phyloP scores from a whole-genome alignment of 805 yeast genomes.

The Saccharomycopsis oosterbeekiorum region DNA sequence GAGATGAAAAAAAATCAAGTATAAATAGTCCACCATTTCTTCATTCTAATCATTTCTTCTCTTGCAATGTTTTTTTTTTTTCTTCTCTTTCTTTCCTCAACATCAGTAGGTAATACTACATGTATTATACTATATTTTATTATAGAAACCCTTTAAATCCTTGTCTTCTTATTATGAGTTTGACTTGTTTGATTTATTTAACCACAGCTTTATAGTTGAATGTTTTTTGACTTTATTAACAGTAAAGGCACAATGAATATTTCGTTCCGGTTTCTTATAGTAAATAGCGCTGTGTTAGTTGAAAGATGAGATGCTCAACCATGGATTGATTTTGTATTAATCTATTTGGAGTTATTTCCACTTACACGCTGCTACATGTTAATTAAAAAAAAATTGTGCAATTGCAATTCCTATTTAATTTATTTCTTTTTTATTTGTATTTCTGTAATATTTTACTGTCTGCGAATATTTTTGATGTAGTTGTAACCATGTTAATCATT shows the following conservation, averaged over 20 bases:
- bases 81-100: conserved; percentile 11
- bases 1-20: background rate
- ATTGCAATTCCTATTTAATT: too few species aligned
- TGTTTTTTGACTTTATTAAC: conserved; percentile 20
- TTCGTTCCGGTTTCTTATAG: conserved; percentile 21
- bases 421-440: too few species aligned
- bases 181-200: conserved; percentile 9
- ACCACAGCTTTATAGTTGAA: conserved; percentile 21
- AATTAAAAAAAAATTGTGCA: too few species aligned
- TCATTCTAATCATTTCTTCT: background rate
- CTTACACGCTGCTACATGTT: conserved; percentile 16
- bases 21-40: conserved; percentile 2
- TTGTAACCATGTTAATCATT: too few species aligned
- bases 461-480: too few species aligned
- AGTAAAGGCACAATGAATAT: conserved; percentile 20
- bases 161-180: conserved; percentile 18
- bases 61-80: background rate
- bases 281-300: conserved; percentile 13
- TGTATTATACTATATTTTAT: conserved; percentile 18
- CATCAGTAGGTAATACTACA: conserved; percentile 21
- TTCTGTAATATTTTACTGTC: too few species aligned
- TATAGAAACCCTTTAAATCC: conserved; percentile 16
- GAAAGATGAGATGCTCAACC: conserved; percentile 3
- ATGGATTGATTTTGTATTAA: background rate
- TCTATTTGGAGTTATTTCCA: conserved; percentile 5